Evolutionary conservation across 2,329 filamentous ascomycete genomes (phyloP).

Genomic region (Fusarium tricinctum): DNA sequence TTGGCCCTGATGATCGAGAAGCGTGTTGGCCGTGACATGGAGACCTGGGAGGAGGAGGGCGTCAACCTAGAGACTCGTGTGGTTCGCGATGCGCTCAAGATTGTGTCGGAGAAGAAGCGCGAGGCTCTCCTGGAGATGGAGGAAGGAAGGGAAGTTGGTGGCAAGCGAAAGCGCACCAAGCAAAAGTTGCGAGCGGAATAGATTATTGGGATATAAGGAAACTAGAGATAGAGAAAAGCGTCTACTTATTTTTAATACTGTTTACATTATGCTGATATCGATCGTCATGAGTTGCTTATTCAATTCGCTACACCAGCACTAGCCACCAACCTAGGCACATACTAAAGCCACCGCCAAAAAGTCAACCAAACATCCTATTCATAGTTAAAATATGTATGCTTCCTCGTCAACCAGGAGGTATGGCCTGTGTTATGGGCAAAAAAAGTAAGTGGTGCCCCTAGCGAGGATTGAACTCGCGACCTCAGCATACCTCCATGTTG

Average conservation of each 20-base stretch:
- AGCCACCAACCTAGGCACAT: background rate
- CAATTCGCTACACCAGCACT: background rate
- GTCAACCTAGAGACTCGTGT: constrained; percentile 95
- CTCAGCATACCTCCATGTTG: constrained; percentile 40
- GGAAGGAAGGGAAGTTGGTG: constrained; percentile 89
- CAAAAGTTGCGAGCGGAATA: constrained; percentile 64
- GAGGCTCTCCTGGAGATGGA: constrained; percentile 93
- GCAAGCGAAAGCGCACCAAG: constrained; percentile 79
- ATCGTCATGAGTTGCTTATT: background rate
- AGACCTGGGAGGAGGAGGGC: constrained; percentile 87
- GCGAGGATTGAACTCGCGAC: constrained; percentile 44
- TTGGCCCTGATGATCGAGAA: constrained; percentile 91
- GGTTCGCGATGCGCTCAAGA: constrained; percentile 84
- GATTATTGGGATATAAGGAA: background rate
- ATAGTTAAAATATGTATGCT: background rate
- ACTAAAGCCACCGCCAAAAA: constrained; percentile 1
- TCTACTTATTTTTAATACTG: constrained; percentile 12
- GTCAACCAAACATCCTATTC: background rate
- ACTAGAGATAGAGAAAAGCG: constrained; percentile 30
- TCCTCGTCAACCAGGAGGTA: no score
- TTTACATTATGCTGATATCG: background rate
- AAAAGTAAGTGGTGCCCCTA: constrained; percentile 33
- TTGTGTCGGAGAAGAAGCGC: constrained; percentile 95
- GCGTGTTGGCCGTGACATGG: constrained; percentile 84
- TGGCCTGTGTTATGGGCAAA: background rate